Percentiles rank a stretch among this genome's conserved stretches.
These are phyloP conservation scores for Trichophyton schoenleinii DNA, from an alignment of 2,329 filamentous ascomycete species.

Conservation along the genomic window DNA sequence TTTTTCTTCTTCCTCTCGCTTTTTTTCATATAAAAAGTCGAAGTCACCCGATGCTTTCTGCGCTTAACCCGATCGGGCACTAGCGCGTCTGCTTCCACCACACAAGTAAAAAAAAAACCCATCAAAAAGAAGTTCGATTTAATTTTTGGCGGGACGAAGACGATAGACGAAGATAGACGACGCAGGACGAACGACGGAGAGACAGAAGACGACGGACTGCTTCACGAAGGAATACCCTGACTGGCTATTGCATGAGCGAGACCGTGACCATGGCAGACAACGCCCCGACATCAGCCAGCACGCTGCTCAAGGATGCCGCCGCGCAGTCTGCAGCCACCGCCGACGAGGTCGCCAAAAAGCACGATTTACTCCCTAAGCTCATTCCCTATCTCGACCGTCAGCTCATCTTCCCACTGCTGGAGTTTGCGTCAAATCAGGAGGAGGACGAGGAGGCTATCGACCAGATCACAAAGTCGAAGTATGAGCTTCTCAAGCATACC, in stretches of 20 bases:
- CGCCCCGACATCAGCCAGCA: constrained; percentile 37
- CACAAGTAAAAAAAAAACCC: constrained; percentile 5
- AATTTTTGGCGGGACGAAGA: neutral
- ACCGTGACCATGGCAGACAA: constrained; percentile 40
- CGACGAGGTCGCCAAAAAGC: constrained; percentile 52
- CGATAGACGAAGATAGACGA: constrained; percentile 2
- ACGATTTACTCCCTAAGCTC: constrained; percentile 76
- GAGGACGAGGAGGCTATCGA: constrained; percentile 50
- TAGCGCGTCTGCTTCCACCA: constrained; percentile 6
- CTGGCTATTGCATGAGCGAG: constrained; percentile 5
- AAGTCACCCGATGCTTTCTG: neutral
- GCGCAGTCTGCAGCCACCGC: constrained; percentile 31
- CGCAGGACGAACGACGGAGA: neutral
- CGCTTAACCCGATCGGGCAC: constrained; percentile 4
- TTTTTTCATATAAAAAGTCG: neutral
- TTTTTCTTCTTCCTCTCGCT: neutral
- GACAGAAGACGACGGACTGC: neutral
- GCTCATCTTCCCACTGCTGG: constrained; percentile 88
- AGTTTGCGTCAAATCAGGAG: constrained; percentile 74
- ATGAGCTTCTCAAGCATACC: constrained; percentile 86
- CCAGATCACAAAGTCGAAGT: constrained; percentile 75
- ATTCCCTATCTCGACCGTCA: constrained; percentile 90
- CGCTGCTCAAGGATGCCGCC: constrained; percentile 38
- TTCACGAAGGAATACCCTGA: neutral
- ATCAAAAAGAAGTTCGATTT: neutral